These are phyloP conservation scores for Pascua guehoae DNA, from an alignment of 1,284 basidiomycete species.

Conservation along the genomic window DNA sequence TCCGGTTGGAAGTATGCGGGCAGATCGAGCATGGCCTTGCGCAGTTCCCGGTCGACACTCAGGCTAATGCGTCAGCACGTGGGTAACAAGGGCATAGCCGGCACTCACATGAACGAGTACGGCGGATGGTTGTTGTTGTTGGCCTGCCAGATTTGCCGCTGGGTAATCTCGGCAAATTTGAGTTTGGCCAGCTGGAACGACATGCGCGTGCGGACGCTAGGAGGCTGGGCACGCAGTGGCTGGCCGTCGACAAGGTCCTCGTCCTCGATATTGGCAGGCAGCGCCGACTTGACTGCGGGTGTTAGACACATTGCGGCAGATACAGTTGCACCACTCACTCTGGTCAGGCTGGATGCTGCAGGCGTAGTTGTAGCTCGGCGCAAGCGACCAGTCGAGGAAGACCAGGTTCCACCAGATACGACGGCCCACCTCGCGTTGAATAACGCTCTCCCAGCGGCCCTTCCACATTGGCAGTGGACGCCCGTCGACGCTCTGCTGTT, in stretches of 20 bases:
- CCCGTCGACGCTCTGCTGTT: constrained; percentile 41
- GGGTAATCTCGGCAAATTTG: constrained; percentile 47
- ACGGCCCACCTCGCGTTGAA: constrained; percentile 49
- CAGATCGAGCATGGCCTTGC: constrained; percentile 48
- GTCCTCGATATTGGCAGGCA: constrained; percentile 50
- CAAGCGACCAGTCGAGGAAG: constrained; percentile 48
- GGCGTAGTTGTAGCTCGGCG: constrained; percentile 47
- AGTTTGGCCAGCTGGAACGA: constrained; percentile 49
- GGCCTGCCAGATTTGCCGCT: constrained; percentile 50
- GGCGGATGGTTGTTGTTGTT: constrained; percentile 48
- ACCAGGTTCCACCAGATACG: constrained; percentile 51
- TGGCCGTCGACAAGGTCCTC: constrained; percentile 49
- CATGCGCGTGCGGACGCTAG: constrained; percentile 47
- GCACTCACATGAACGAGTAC: constrained; percentile 48
- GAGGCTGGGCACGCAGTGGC: constrained; percentile 42
- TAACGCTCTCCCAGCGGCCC: constrained; percentile 48
- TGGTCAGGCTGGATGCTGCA: constrained; percentile 50
- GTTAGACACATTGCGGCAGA: neutral
- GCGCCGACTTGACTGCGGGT: constrained; percentile 42
- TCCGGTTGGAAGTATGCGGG: constrained; percentile 49
- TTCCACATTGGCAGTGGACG: constrained; percentile 48
- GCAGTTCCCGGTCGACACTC: constrained; percentile 45
- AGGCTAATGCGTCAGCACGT: constrained; percentile 1
- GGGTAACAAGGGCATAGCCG: neutral
- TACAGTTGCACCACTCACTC: constrained; percentile 28